Base-by-base conservation (phyloP, 208 protist genomes). In the Leishmania major region DNA sequence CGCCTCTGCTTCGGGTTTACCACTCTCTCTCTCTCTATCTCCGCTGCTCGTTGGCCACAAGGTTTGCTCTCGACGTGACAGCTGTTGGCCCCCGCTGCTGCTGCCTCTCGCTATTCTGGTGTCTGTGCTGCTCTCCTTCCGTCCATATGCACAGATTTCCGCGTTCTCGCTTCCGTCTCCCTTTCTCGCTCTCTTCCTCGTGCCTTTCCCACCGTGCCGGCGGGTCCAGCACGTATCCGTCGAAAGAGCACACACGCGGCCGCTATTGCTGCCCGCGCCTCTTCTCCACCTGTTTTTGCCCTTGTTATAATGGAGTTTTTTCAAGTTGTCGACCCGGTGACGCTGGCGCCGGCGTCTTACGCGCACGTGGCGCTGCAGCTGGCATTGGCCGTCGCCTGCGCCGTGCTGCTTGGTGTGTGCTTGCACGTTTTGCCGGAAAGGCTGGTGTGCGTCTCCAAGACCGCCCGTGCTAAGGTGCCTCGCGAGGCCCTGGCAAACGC, bases 231-330 rank as follows among this genome's bases (percentile, higher is more conserved):
- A n/a, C 7, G 25, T 51, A 10, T 73, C 43, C 11, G 43, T 51
- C 19, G 17, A 25, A 73, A 53, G 17, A 10, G 7, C 22, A n/a
- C 43, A 2, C 22, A n/a, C 3, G 25, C 69, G 25, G 43, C 25
- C 22, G 0, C 17, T 31, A 77, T 77, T 17, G 31, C 53, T n/a
- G 53, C 13, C 47, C 4, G 53, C 51, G 5, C 73, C 73, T 28
- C 31, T 43, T 19, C 31, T 60, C 59, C 25, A 19, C 49, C n/a
- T 7, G 3, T 28, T 35, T n/a, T 11, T 31, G 3, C 43, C 17
- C 43, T 45, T 45, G 10, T 74, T 45, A 40, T 43, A 75, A 88
- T 88, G 87, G 84, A 90, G 31, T 90, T 90, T 78, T 79, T 88
- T 31, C 87, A 88, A 25, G 51, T 87, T 47, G 75, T 88, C 60